phyloP scores from a whole-genome alignment of 352 stramenopile species.

The Albugo laibachii region DNA sequence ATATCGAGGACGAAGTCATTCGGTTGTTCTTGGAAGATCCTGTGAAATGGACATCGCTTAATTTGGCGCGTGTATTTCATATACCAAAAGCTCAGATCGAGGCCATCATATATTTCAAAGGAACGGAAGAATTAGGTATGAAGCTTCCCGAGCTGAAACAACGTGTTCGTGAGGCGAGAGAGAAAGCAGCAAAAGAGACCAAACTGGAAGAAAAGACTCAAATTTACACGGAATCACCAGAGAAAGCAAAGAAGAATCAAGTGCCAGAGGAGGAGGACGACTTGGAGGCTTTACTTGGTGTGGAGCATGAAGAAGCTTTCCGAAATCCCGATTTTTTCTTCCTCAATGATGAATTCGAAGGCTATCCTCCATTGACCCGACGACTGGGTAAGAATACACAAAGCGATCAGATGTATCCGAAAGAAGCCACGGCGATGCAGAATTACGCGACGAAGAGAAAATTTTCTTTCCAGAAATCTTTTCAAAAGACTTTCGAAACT shows the following conservation, averaged over 20 bases:
- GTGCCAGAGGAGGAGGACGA: slow-evolving; percentile 24
- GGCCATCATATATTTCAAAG: slow-evolving; percentile 62
- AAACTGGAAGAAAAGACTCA: background rate
- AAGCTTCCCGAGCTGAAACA: slow-evolving; percentile 30
- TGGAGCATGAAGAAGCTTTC: slow-evolving; percentile 38
- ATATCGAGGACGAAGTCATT: slow-evolving; percentile 55
- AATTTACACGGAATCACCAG: slow-evolving; percentile 5
- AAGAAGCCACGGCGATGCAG: slow-evolving; percentile 58
- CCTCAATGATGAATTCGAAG: slow-evolving; percentile 65
- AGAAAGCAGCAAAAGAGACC: slow-evolving; percentile 6
- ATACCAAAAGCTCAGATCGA: slow-evolving; percentile 57
- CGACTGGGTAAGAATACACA: slow-evolving; percentile 62
- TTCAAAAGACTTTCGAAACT: slow-evolving; percentile 33
- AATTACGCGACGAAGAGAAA: slow-evolving; percentile 51
- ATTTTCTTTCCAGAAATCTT: slow-evolving; percentile 48
- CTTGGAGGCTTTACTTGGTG: slow-evolving; percentile 25
- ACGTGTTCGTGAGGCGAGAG: slow-evolving; percentile 26
- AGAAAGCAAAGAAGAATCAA: slow-evolving; percentile 19
- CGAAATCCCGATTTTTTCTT: slow-evolving; percentile 77
- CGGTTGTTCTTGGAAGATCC: slow-evolving; percentile 74
- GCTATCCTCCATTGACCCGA: slow-evolving; percentile 50
- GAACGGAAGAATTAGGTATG: slow-evolving; percentile 11
- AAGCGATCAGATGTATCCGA: slow-evolving; percentile 63
- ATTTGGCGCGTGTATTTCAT: slow-evolving; percentile 60
- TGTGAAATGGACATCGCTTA: slow-evolving; percentile 61